Base-by-base conservation (phyloP, 805 yeast genomes). In the Saccharomycopsis schoenii region DNA sequence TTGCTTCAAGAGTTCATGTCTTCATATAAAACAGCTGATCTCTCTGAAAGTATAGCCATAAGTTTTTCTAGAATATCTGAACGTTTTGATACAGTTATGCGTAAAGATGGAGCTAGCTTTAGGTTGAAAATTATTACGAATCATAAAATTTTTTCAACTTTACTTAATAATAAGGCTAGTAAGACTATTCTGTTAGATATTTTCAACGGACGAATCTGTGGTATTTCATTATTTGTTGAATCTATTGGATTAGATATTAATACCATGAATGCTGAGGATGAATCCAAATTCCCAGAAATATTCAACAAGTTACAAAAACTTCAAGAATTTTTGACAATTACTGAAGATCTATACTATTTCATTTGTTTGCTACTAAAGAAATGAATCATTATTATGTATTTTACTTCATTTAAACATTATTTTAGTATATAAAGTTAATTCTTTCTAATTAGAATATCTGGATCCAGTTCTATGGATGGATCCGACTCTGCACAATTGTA, bases 321-420 rank as follows among this genome's bases (percentile, higher is more conserved):
- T 11, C 24, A n/a, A 25, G 34, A 56, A 12, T 43, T 60, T 19
- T 37, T 62, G 25, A 58, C 43, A 12, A 14, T 58, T 9, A 36
- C 62, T n/a, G 65, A 62, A 37, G 62, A 62, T 24, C 39, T 62
- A 19, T 56, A 62, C 51, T 58, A 19, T 21, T 55, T 62, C n/a
- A 29, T 61, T 1, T 50, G 58, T 11, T 47, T 57, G 15, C 37
- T 61, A 14, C 50, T 58, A 15, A 50, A 52, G 24, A 47, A 21
- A 12, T 47, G 15, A 47, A 19, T 21, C 2, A 9, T 11, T 12
- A 2, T 1, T 43, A 10, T 43, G 24, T 42, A 42, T 10, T 42
- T 9, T 42, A 17, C 17, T 17, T 42, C 17, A n/a, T 17, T 9
- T 42, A n/a, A 17, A 42, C 1, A 6, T 17, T 17, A n/a, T 42